Base-by-base conservation (phyloP, 306 rosid genomes). In the Rosa persica region DNA sequence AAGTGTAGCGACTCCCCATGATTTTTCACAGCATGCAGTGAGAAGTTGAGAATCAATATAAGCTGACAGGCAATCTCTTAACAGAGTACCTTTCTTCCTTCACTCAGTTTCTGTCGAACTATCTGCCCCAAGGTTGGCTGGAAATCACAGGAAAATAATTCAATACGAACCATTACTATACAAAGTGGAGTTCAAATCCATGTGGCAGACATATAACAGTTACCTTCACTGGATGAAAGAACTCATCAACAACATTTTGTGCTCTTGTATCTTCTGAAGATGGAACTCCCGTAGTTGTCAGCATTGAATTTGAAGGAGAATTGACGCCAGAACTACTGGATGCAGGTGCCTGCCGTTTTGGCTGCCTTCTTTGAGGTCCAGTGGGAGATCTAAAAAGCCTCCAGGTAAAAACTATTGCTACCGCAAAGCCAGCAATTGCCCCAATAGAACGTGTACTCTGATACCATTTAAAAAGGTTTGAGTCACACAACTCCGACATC, bases 41-140 rank as follows among this genome's bases (percentile, higher is more conserved):
- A 62, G 58, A 64, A 51, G 60, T 57, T 65, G 78, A 79, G 38
- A 73, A 51, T 20, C 48, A 73, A 52, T 12, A 58, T 8, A 52
- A 25, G n/a, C 8, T 17, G 20, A 49, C 12, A 67, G 4, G 19
- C 2, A 17, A 48, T 60, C 11, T 39, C 69, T 61, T 9, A 42
- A 72, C 39, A 70, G 67, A 66, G 83, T 91, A 95, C 98, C 98
- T 91, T 93, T 87, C 99, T 89, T 90, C 97, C 99, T 78, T 90
- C 98, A 79, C 96, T 90, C 80, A 95, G 86, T 81, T 88, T 95
- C 89, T 93, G 98, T 86, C 92, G 87, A 64, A 93, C 98, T 70
- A 93, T 88, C 90, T 91, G 98, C 78, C 91, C 92, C 93, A 95
- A 85, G 44, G 94, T 93, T 76, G 93, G 92, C 98, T 95, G 93